Evolutionary conservation across 768 basidiomycete species (phyloP).

Genomic region (Xerocomellus chrysenteron): DNA sequence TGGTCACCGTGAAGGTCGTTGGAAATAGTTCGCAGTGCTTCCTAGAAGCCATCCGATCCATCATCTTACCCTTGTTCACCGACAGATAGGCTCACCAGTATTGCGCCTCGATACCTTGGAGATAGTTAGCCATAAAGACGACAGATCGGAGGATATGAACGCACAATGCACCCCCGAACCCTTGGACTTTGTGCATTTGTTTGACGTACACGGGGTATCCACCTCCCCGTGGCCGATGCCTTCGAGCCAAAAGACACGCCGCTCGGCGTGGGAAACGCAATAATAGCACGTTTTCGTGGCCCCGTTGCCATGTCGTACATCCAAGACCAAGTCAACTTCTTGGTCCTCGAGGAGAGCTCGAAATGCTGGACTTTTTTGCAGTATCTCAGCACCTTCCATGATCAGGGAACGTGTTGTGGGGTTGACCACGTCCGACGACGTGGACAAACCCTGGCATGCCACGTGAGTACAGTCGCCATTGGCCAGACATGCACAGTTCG

Average conservation of each 20-base stretch:
- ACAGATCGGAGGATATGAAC: conserved; percentile 1
- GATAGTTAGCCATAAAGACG: background rate
- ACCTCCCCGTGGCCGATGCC: conserved; percentile 20
- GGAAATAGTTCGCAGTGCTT: conserved; percentile 34
- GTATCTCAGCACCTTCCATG: conserved; percentile 9
- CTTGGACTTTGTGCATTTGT: conserved; percentile 7
- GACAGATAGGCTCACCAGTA: conserved; percentile 25
- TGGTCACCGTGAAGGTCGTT: conserved; percentile 21
- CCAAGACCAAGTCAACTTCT: conserved; percentile 19
- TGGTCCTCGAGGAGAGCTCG: conserved; percentile 8
- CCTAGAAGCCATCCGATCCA: conserved; percentile 9
- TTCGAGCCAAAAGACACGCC: conserved; percentile 31
- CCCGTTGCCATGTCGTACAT: background rate
- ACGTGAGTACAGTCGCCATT: background rate
- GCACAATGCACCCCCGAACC: conserved; percentile 24
- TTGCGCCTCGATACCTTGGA: conserved; percentile 27
- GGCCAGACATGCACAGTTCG: background rate
- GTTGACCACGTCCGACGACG: conserved; percentile 11
- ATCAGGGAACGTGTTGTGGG: conserved; percentile 3
- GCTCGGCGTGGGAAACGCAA: conserved; percentile 28
- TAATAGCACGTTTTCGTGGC: conserved; percentile 21
- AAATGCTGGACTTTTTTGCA: conserved; percentile 4
- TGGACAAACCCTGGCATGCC: conserved; percentile 9
- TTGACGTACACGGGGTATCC: conserved; percentile 23
- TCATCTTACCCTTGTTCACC: background rate